Percentiles rank a stretch among this genome's conserved stretches.
phyloP scores from a whole-genome alignment of 306 rosid species.

The Fragaria vesca region DNA sequence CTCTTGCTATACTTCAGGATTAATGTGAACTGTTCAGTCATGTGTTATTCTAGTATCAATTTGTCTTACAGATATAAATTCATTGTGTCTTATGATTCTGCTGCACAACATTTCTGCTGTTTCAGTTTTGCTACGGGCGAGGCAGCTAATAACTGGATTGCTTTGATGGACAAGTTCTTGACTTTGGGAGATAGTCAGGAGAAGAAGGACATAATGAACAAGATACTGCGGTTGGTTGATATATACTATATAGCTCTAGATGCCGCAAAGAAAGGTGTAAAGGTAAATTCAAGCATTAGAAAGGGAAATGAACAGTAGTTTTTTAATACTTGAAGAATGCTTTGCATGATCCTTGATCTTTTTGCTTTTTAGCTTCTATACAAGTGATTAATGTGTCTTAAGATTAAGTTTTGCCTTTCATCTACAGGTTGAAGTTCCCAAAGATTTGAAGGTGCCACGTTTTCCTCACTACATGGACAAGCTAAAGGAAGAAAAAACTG shows the following conservation, averaged over 20 bases:
- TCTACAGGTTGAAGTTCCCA: conserved; percentile 54
- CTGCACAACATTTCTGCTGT: conserved; percentile 17
- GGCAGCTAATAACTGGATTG: conserved; percentile 68
- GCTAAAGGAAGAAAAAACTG: conserved; percentile 24
- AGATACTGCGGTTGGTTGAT: conserved; percentile 52
- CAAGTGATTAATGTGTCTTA: neutral
- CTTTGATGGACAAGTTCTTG: conserved; percentile 65
- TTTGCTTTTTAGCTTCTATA: neutral
- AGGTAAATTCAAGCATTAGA: conserved; percentile 37
- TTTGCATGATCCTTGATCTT: neutral
- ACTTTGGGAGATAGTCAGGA: conserved; percentile 38
- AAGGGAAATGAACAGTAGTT: neutral
- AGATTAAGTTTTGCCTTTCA: neutral
- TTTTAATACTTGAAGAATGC: neutral
- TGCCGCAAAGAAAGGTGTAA: conserved; percentile 67
- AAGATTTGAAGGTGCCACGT: conserved; percentile 30
- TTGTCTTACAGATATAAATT: neutral
- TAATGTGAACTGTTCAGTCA: no score
- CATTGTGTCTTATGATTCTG: conserved; percentile 3
- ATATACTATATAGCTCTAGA: conserved; percentile 68
- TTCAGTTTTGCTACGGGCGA: conserved; percentile 44
- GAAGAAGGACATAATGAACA: conserved; percentile 27
- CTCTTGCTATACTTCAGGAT: neutral
- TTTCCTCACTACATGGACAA: conserved; percentile 70
- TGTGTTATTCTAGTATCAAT: neutral